phyloP scores from a whole-genome alignment of 192 early-diverging fungal species.

The Gonapodya prolifera region DNA sequence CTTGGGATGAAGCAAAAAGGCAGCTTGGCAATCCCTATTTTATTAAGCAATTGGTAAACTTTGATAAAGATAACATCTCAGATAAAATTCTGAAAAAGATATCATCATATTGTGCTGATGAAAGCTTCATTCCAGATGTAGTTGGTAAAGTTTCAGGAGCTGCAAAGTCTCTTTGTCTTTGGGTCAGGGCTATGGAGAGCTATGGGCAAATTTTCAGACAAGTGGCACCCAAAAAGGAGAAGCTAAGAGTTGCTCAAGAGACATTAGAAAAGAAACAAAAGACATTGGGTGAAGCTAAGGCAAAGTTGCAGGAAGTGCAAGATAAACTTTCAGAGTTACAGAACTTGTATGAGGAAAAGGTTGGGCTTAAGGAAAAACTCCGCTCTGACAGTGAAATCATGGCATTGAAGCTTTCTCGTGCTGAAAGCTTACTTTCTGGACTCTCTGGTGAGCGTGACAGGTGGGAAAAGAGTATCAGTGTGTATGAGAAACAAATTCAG shows the following conservation, averaged over 20 bases:
- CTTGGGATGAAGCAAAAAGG: conserved; percentile 10
- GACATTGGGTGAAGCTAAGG: conserved; percentile 1
- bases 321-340: conserved; percentile 7
- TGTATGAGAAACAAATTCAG: conserved; percentile 5
- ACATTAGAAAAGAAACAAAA: conserved; percentile 12
- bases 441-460: conserved; percentile 9
- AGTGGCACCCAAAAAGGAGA: conserved; percentile 8
- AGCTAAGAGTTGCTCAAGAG: conserved; percentile 10
- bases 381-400: conserved; percentile 7
- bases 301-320: conserved; percentile 10
- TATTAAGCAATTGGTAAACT: conserved; percentile 11
- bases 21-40: conserved; percentile 10
- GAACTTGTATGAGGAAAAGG: conserved; percentile 7
- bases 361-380: conserved; percentile 6
- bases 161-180: conserved; percentile 9
- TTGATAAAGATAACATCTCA: conserved; percentile 10
- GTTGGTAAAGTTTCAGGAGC: conserved; percentile 8
- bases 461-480: conserved; percentile 7
- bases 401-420: conserved; percentile 6
- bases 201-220: conserved; percentile 8
- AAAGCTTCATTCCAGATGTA: conserved; percentile 8
- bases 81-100: conserved; percentile 10
- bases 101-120: conserved; percentile 7
- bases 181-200: conserved; percentile 11
- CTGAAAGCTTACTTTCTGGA: conserved; percentile 7